These are phyloP conservation scores for Amesomyces nigricolor DNA, from an alignment of 2,329 filamentous ascomycete species.

Conservation along the genomic window DNA sequence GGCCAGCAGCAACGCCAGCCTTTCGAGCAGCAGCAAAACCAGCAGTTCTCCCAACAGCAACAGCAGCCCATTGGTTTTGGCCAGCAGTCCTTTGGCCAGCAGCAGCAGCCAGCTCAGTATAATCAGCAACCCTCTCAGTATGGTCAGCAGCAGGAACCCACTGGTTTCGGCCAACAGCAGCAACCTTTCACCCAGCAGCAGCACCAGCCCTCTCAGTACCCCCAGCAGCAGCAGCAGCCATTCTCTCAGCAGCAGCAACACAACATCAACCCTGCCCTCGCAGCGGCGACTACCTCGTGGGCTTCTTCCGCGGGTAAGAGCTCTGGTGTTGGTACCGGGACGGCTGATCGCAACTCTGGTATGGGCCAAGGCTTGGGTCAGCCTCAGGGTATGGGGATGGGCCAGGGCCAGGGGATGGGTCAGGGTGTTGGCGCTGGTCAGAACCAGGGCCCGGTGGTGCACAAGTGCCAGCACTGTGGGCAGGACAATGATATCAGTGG, in stretches of 20 bases:
- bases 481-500: constrained; percentile 23
- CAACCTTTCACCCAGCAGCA: not conserved
- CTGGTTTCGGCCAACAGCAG: not conserved
- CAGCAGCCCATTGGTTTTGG: not conserved
- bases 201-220: not conserved
- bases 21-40: not conserved
- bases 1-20: not conserved
- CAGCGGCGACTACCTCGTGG: constrained; percentile 22
- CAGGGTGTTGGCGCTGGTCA: not conserved
- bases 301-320: not conserved
- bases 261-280: constrained; percentile 12
- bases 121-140: not conserved
- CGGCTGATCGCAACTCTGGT: no score
- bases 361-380: no score
- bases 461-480: constrained; percentile 24
- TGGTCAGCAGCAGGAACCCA: not conserved
- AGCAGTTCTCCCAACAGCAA: not conserved
- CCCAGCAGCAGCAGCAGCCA: not conserved
- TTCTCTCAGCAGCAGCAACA: not conserved
- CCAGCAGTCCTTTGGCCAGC: no score
- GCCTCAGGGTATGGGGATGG: no score
- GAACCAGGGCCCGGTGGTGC: constrained; percentile 8
- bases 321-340: not conserved
- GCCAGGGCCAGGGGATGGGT: not conserved
- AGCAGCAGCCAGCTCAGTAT: not conserved